These are phyloP conservation scores for Solanum chacoense DNA, from an alignment of 305 asterid genomes.

Conservation along the genomic window DNA sequence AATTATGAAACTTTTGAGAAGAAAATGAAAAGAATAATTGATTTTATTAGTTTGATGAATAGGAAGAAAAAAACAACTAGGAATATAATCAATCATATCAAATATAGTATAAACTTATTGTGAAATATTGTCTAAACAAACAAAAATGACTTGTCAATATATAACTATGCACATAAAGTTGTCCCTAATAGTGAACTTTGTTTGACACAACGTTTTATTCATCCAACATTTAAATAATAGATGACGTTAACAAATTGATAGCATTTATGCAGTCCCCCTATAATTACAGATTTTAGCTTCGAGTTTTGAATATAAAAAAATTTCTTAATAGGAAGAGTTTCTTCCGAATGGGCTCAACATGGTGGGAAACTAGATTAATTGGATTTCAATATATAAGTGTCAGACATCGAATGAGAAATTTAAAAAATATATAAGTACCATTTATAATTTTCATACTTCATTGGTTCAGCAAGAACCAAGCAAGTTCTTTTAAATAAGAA, in stretches of 20 bases:
- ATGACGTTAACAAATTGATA: neutral
- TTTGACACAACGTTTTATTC: neutral
- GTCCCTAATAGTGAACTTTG: neutral
- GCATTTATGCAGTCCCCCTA: neutral
- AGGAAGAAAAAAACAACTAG: neutral
- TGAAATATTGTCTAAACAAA: neutral
- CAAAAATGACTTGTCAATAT: neutral
- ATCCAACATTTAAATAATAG: neutral
- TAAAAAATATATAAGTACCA: neutral
- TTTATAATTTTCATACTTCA: neutral
- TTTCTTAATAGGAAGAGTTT: rapidly evolving
- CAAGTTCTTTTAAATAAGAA: neutral
- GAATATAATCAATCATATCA: neutral
- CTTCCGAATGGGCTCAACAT: rapidly evolving
- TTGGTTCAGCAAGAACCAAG: neutral
- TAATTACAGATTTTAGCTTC: rapidly evolving
- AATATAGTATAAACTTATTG: neutral
- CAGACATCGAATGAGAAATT: no score
- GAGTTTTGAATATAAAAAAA: no score
- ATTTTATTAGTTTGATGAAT: neutral
- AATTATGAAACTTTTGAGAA: neutral
- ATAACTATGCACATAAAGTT: neutral
- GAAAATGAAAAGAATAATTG: neutral
- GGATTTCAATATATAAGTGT: neutral
- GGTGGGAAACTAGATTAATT: no score